Evolutionary conservation across 345 rosid genomes (phyloP).

Genomic region (Gossypium anomalum): DNA sequence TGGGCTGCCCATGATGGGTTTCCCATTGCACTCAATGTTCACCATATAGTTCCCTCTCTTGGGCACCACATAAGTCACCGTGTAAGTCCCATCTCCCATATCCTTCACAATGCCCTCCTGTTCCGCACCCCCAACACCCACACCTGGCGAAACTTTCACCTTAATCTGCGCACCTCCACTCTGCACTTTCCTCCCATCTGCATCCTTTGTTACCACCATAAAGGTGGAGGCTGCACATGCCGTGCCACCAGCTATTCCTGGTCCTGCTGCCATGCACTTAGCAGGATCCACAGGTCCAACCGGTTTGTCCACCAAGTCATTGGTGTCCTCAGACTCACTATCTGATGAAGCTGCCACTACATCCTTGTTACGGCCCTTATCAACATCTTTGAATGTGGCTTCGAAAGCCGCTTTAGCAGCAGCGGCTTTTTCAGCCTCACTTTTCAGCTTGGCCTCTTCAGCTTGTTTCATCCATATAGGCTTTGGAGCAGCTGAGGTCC

Average conservation of each 20-base stretch:
- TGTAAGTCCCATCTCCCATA: slow-evolving; percentile 90
- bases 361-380: slow-evolving; percentile 36
- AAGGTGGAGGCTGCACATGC: slow-evolving; percentile 86
- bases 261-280: slow-evolving; percentile 85
- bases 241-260: slow-evolving; percentile 92
- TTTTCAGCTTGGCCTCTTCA: slow-evolving; percentile 89
- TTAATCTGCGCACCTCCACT: slow-evolving; percentile 67
- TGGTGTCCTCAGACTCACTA: slow-evolving; percentile 68
- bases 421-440: slow-evolving; percentile 82
- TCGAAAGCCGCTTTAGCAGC: slow-evolving; percentile 98
- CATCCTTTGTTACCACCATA: slow-evolving; percentile 74
- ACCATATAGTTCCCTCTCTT: slow-evolving; percentile 98
- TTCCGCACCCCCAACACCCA: slow-evolving; percentile 90
- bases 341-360: slow-evolving; percentile 55
- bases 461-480: slow-evolving; percentile 98
- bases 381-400: slow-evolving; percentile 74
- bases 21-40: slow-evolving; percentile 77
- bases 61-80: slow-evolving; percentile 87
- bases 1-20: slow-evolving; percentile 91
- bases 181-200: slow-evolving; percentile 78
- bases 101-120: slow-evolving; percentile 94
- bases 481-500: slow-evolving; percentile 37
- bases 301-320: slow-evolving; percentile 65
- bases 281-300: slow-evolving; percentile 85
- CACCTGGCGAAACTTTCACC: slow-evolving; percentile 84